A percentile compares a stretch with the other conserved stretches of the same genome.
Conservation (phyloP, 1,284 basidiomycete genomes). For the Prillingera fragicola region DNA sequence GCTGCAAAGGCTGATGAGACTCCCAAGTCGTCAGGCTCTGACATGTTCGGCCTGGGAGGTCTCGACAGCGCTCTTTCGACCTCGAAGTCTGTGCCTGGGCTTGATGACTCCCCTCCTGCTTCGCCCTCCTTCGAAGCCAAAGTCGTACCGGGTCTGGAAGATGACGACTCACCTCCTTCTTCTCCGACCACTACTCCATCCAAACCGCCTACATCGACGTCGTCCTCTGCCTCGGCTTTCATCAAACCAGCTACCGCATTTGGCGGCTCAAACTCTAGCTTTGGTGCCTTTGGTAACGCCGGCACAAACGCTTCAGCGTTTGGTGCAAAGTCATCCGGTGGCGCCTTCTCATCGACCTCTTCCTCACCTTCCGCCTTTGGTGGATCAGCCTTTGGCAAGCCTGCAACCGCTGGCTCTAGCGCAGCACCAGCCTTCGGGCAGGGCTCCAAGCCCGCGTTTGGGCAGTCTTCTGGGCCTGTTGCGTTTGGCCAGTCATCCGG, state of each 20-base stretch:
- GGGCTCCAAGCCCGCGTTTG: constrained; percentile 10
- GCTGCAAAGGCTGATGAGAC: constrained; percentile 1
- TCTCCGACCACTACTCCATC: constrained; percentile 12
- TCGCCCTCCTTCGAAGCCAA: constrained; percentile 27
- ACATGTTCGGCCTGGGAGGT: constrained; percentile 37
- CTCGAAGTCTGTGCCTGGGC: constrained; percentile 21
- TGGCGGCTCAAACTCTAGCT: constrained; percentile 19
- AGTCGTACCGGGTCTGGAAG: constrained; percentile 14
- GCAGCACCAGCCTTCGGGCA: constrained; percentile 24
- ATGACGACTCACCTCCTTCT: constrained; percentile 14
- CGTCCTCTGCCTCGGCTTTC: constrained; percentile 32
- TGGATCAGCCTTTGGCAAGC: constrained; percentile 7
- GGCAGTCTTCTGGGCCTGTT: constrained; percentile 8
- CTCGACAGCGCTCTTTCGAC: constrained; percentile 28
- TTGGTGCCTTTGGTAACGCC: constrained; percentile 26
- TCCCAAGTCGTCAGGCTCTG: constrained; percentile 6
- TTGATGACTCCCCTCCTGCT: constrained; percentile 31
- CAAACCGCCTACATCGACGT: too few species aligned
- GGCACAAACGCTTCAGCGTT: constrained; percentile 1
- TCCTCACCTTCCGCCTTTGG: neutral
- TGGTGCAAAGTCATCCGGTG: neutral
- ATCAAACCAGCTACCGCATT: constrained; percentile 44
- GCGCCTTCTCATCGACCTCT: constrained; percentile 2
- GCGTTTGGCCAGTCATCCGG: constrained; percentile 10
- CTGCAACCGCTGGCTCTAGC: constrained; percentile 20